Percentiles rank a stretch among this genome's conserved stretches.
Conservation (phyloP, 129 eudicot genomes). For the Lonicera japonica region DNA sequence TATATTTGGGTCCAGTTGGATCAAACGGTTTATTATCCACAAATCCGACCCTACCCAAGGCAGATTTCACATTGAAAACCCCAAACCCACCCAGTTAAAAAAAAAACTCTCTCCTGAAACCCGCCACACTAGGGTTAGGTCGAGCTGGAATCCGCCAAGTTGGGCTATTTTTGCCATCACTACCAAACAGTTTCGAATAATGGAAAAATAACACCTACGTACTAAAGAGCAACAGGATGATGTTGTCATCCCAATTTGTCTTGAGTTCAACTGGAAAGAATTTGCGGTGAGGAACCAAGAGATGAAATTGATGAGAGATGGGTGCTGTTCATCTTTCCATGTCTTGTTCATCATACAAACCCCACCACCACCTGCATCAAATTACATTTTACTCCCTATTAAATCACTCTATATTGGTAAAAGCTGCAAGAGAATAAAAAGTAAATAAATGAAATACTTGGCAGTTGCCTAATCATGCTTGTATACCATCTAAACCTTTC, state of each 20-base stretch:
- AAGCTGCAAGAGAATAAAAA: neutral
- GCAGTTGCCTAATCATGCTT: too few relatives aligned
- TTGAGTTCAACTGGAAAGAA: conserved; percentile 68
- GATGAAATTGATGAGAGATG: conserved; percentile 77
- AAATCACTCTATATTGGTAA: neutral
- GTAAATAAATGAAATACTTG: too few relatives aligned
- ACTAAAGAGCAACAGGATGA: conserved; percentile 42
- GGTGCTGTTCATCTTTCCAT: conserved; percentile 87
- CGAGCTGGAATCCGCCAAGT: too few relatives aligned
- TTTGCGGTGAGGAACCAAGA: conserved; percentile 62
- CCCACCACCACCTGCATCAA: conserved; percentile 49
- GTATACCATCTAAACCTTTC: too few relatives aligned
- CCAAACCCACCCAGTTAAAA: too few relatives aligned
- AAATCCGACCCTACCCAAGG: too few relatives aligned
- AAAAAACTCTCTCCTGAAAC: too few relatives aligned
- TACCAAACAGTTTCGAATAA: conserved; percentile 7
- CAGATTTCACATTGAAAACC: too few relatives aligned
- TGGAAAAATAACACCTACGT: conserved; percentile 36
- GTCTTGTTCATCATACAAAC: conserved; percentile 84
- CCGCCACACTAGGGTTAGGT: too few relatives aligned
- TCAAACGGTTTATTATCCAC: too few relatives aligned
- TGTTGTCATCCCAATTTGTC: conserved; percentile 50
- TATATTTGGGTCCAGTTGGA: too few relatives aligned
- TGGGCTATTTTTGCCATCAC: too few relatives aligned
- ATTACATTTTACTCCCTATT: conserved; percentile 1